A percentile compares a stretch with the other conserved stretches of the same genome.
Evolutionary conservation across 371 early-diverging fungal genomes (phyloP).

Genomic region (Lichtheimia ornata): DNA sequence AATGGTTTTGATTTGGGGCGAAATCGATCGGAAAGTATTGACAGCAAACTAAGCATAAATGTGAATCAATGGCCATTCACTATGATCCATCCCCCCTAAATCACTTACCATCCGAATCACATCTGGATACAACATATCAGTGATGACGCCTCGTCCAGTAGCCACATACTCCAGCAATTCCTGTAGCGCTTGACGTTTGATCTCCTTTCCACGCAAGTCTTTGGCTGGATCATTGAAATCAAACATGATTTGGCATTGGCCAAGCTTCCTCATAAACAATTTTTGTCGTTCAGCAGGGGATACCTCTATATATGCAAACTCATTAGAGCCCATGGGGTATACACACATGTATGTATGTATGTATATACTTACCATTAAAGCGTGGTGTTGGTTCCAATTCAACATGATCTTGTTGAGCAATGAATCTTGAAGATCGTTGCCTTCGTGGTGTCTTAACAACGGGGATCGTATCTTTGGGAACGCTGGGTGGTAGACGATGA

Average conservation of each 20-base stretch:
- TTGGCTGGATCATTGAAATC: constrained; percentile 90
- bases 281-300: constrained; percentile 68
- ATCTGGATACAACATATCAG: constrained; percentile 85
- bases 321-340: constrained; percentile 2
- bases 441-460: constrained; percentile 81
- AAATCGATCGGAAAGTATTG: constrained; percentile 93
- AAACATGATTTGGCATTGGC: constrained; percentile 88
- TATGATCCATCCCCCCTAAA: neutral
- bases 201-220: constrained; percentile 91
- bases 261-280: constrained; percentile 85
- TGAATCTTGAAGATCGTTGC: constrained; percentile 85
- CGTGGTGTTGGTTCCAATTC: constrained; percentile 75
- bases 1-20: constrained; percentile 89
- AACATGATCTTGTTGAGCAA: constrained; percentile 68
- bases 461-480: constrained; percentile 80
- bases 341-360: neutral
- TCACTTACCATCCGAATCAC: constrained; percentile 85
- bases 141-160: constrained; percentile 80
- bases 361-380: constrained; percentile 64
- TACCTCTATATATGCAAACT: constrained; percentile 57
- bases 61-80: neutral
- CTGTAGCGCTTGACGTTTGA: constrained; percentile 85
- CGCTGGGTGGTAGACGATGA: neutral
- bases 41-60: constrained; percentile 69
- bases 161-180: constrained; percentile 93